Evolutionary conservation across 768 basidiomycete species (phyloP).

Genomic region (Auriculariales sp.): DNA sequence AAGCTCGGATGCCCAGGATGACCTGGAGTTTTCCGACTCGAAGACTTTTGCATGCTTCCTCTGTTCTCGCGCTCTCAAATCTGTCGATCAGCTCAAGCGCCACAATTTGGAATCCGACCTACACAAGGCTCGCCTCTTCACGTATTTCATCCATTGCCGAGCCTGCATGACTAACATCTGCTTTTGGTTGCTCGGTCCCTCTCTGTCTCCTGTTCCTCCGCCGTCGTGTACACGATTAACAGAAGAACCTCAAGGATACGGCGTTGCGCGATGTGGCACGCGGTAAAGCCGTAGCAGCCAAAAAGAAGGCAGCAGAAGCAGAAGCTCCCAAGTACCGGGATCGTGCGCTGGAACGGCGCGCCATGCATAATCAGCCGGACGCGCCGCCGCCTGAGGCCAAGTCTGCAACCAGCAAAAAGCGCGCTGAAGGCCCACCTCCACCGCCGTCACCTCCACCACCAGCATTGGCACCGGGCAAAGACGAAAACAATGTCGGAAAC

Average conservation of each 20-base stretch:
- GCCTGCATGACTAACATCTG: slow-evolving; percentile 22
- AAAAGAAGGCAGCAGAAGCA: slow-evolving; percentile 14
- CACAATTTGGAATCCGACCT: slow-evolving; percentile 91
- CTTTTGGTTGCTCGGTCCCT: slow-evolving; percentile 10
- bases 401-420: slow-evolving; percentile 22
- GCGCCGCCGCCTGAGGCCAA: slow-evolving; percentile 49
- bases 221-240: slow-evolving; percentile 8
- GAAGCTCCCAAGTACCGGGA: slow-evolving; percentile 82
- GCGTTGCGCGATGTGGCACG: slow-evolving; percentile 59
- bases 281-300: slow-evolving; percentile 39
- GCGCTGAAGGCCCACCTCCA: slow-evolving; percentile 46
- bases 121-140: slow-evolving; percentile 63
- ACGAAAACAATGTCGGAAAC: slow-evolving; percentile 80
- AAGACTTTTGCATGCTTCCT: slow-evolving; percentile 68
- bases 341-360: slow-evolving; percentile 81
- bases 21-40: slow-evolving; percentile 76
- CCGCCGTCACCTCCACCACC: slow-evolving; percentile 49
- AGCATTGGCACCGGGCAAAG: slow-evolving; percentile 56
- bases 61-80: slow-evolving; percentile 88
- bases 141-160: slow-evolving; percentile 10
- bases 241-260: slow-evolving; percentile 79
- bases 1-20: slow-evolving; percentile 25
- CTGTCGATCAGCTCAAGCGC: slow-evolving; percentile 66
- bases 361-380: slow-evolving; percentile 86
- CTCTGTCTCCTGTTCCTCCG: slow-evolving; percentile 1